Conservation (phyloP, 495 filamentous ascomycete genomes). For the Chaetomium tenue region DNA sequence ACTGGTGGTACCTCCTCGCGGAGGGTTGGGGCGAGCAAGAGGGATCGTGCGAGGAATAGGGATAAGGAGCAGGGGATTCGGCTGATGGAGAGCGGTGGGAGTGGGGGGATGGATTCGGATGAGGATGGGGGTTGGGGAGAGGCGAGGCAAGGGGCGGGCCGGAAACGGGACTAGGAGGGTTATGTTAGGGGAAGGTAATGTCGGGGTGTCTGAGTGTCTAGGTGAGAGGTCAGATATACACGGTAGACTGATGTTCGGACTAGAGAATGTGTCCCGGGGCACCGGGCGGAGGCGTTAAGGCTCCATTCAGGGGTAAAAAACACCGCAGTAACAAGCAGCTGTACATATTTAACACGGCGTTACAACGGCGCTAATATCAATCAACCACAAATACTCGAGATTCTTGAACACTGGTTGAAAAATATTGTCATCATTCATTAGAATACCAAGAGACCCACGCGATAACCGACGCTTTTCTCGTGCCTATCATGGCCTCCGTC, state of each 20-base stretch:
- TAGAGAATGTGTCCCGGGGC: too few relatives aligned
- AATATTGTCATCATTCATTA: neutral
- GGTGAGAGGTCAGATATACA: neutral
- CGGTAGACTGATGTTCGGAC: constrained; percentile 1
- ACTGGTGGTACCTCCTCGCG: constrained; percentile 19
- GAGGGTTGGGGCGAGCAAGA: constrained; percentile 21
- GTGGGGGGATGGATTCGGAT: constrained; percentile 18
- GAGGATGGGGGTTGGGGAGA: constrained; percentile 5
- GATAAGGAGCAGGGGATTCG: constrained; percentile 40
- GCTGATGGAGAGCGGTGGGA: constrained; percentile 38
- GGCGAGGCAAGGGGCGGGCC: neutral
- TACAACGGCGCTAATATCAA: neutral
- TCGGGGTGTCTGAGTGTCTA: neutral
- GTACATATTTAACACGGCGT: neutral
- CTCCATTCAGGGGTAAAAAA: too few relatives aligned
- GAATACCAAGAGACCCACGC: neutral
- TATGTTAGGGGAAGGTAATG: neutral
- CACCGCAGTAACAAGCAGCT: too few relatives aligned
- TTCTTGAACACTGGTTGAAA: neutral
- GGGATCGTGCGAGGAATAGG: constrained; percentile 25
- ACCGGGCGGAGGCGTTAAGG: too few relatives aligned
- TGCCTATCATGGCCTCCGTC: neutral
- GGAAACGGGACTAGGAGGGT: neutral
- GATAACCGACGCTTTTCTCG: neutral
- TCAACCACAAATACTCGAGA: too few relatives aligned